phyloP scores from a whole-genome alignment of 768 basidiomycete genomes.

The Flagelloscypha sp. region DNA sequence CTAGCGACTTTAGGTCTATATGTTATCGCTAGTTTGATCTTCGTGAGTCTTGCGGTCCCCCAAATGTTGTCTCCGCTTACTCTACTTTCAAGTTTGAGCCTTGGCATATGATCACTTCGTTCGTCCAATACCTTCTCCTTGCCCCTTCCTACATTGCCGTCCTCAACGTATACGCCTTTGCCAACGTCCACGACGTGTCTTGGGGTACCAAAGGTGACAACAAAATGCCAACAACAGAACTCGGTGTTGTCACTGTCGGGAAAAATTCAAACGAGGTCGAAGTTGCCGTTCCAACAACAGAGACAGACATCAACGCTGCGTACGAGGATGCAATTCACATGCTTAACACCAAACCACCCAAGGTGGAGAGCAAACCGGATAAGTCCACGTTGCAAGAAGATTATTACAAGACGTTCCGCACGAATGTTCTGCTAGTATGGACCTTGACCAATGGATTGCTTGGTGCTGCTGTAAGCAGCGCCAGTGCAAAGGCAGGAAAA shows the following conservation, averaged over 20 bases:
- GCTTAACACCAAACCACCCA: slow-evolving; percentile 69
- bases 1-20: slow-evolving; percentile 88
- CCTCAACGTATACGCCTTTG: slow-evolving; percentile 86
- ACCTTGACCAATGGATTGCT: slow-evolving; percentile 77
- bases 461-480: slow-evolving; percentile 57
- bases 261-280: slow-evolving; percentile 70
- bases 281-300: slow-evolving; percentile 74
- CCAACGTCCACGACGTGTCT: slow-evolving; percentile 85
- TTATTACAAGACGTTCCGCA: slow-evolving; percentile 83
- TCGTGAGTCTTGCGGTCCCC: slow-evolving; percentile 46
- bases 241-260: slow-evolving; percentile 68
- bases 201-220: slow-evolving; percentile 98
- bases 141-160: slow-evolving; percentile 93
- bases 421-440: slow-evolving; percentile 89
- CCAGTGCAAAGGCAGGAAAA: slow-evolving; percentile 44
- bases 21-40: slow-evolving; percentile 70
- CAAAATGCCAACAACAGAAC: slow-evolving; percentile 71
- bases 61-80: background rate
- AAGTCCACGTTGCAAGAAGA: slow-evolving; percentile 64
- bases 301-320: slow-evolving; percentile 81
- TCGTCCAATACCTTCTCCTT: slow-evolving; percentile 86
- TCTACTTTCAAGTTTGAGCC: slow-evolving; percentile 65
- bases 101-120: slow-evolving; percentile 97
- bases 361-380: slow-evolving; percentile 58
- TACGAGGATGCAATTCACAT: slow-evolving; percentile 90